Evolutionary conservation across 805 yeast genomes (phyloP).

Genomic region (Candida easanensis): DNA sequence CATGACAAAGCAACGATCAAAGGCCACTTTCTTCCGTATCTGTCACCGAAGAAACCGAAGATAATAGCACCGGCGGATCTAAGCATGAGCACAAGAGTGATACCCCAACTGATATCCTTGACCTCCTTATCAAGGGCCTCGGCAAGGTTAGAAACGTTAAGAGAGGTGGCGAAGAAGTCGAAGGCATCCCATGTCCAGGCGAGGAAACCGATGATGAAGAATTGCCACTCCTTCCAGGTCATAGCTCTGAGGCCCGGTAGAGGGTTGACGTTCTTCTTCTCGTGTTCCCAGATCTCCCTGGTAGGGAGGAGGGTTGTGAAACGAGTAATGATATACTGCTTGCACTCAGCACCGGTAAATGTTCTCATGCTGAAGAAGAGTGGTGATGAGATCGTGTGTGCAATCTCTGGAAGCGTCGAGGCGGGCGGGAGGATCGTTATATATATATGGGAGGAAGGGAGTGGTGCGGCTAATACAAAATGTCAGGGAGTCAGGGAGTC

Average conservation of each 20-base stretch:
- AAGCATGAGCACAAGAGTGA: conserved; percentile 65
- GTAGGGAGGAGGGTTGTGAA: conserved; percentile 49
- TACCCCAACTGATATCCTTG: conserved; percentile 53
- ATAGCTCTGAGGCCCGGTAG: conserved; percentile 51
- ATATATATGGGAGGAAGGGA: too few relatives aligned
- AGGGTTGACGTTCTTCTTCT: conserved; percentile 54
- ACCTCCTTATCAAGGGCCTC: conserved; percentile 40
- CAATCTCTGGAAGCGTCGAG: too few relatives aligned
- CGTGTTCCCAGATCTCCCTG: conserved; percentile 35
- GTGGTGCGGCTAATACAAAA: too few relatives aligned
- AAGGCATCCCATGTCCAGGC: conserved; percentile 70
- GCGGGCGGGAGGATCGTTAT: too few relatives aligned
- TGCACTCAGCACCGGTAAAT: conserved; percentile 9
- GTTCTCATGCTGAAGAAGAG: conserved; percentile 8
- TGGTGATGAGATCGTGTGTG: too few relatives aligned
- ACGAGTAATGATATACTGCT: conserved; percentile 34
- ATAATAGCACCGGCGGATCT: conserved; percentile 63
- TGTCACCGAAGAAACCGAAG: conserved; percentile 60
- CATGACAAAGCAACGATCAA: conserved; percentile 43
- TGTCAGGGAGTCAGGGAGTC: too few relatives aligned
- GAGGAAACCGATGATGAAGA: conserved; percentile 48
- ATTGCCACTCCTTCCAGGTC: conserved; percentile 50
- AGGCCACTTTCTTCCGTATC: conserved; percentile 62
- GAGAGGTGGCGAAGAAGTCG: conserved; percentile 57
- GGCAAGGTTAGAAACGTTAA: conserved; percentile 49